These are phyloP conservation scores for Fusarium humuli DNA, from an alignment of 2,329 filamentous ascomycete genomes.

Conservation along the genomic window DNA sequence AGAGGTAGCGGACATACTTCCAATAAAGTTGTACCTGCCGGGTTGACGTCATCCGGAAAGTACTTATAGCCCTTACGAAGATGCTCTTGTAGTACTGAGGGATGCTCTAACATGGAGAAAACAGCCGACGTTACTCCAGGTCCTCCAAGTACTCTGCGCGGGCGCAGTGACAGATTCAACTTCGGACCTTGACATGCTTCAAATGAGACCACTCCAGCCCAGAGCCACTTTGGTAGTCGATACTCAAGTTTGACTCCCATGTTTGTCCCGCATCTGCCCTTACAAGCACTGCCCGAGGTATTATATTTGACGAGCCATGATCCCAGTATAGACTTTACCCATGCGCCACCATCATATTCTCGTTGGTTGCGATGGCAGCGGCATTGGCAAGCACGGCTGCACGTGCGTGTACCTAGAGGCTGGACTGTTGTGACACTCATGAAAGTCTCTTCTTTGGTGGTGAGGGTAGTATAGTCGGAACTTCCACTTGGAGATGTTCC, in stretches of 20 bases:
- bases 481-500: accelerated
- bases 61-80: accelerated
- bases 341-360: neutral
- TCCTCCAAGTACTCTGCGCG: neutral
- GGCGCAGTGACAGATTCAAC: neutral
- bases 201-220: neutral
- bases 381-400: conserved; percentile 8
- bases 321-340: neutral
- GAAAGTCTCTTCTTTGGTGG: neutral
- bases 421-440: neutral
- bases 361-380: conserved; percentile 5
- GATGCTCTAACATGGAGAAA: accelerated
- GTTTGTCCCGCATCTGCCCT: accelerated
- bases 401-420: neutral
- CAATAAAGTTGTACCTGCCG: accelerated
- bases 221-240: conserved; percentile 25
- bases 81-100: accelerated
- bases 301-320: conserved; percentile 18
- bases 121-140: accelerated
- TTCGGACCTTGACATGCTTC: neutral
- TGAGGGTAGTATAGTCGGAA: neutral
- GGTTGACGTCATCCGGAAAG: conserved; percentile 7
- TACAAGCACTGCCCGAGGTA: accelerated
- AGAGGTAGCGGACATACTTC: accelerated
- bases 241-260: neutral